These are phyloP conservation scores for Pouteria campechiana DNA, from an alignment of 179 eudicot genomes.

Conservation along the genomic window DNA sequence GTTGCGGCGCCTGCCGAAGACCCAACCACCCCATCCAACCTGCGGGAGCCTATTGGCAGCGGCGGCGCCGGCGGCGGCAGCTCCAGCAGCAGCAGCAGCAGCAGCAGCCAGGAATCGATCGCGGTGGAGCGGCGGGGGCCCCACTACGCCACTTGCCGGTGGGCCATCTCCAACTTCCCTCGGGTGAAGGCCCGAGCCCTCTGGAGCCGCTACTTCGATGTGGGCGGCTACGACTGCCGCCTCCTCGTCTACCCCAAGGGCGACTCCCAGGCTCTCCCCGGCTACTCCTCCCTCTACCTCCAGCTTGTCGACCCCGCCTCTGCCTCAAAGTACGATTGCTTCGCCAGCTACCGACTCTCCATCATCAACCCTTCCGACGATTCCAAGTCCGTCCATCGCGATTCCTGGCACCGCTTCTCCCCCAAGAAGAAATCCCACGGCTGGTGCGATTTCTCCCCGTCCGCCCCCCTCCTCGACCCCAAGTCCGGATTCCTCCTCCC, in stretches of 20 bases:
- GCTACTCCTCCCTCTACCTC: too few relatives aligned
- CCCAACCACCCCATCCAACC: too few relatives aligned
- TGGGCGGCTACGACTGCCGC: too few relatives aligned
- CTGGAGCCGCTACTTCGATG: constrained; percentile 21
- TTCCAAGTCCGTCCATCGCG: background rate
- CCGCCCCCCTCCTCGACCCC: background rate
- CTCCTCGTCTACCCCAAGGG: too few relatives aligned
- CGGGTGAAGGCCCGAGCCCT: constrained; percentile 28
- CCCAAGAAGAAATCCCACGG: background rate
- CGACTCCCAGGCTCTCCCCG: too few relatives aligned
- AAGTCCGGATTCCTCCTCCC: background rate
- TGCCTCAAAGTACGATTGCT: background rate
- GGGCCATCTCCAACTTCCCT: constrained; percentile 33
- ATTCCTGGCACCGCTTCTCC: background rate
- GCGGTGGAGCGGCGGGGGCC: constrained; percentile 17
- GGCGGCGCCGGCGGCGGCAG: too few relatives aligned
- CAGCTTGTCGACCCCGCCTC: too few relatives aligned
- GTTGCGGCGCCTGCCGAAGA: too few relatives aligned
- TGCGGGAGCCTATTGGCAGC: too few relatives aligned
- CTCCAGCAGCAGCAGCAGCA: constrained; percentile 20
- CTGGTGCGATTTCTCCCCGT: background rate
- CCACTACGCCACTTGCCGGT: constrained; percentile 24
- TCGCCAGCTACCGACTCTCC: background rate
- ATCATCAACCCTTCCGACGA: background rate
- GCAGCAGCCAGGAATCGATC: constrained; percentile 31